These are phyloP conservation scores for Aureobasidium leucospermi DNA, from an alignment of 2,329 filamentous ascomycete species.

Conservation along the genomic window DNA sequence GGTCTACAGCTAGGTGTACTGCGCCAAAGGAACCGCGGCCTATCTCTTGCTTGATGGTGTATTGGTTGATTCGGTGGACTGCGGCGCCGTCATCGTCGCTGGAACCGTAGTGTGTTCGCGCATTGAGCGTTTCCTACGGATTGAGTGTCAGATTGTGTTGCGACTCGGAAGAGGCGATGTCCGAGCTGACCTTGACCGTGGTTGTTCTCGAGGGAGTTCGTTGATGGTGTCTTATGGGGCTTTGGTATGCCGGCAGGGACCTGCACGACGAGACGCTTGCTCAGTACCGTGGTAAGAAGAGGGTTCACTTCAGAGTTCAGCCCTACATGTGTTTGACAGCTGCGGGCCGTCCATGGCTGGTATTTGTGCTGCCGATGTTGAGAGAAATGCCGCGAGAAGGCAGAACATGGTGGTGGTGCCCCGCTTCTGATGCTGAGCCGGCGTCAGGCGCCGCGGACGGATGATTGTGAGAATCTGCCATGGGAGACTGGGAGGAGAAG, in stretches of 20 bases:
- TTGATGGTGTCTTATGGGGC: slow-evolving; percentile 58
- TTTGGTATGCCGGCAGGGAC: slow-evolving; percentile 52
- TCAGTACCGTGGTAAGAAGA: neutral
- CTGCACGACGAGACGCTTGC: slow-evolving; percentile 30
- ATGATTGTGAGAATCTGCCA: slow-evolving; percentile 9
- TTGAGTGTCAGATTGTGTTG: neutral
- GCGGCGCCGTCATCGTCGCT: slow-evolving; percentile 74
- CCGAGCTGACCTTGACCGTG: slow-evolving; percentile 50
- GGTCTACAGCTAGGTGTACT: slow-evolving; percentile 83
- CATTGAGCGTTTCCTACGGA: slow-evolving; percentile 78
- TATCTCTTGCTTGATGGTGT: slow-evolving; percentile 88
- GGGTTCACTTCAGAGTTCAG: neutral
- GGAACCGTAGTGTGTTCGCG: slow-evolving; percentile 76
- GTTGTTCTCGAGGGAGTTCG: slow-evolving; percentile 53
- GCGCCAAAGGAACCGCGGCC: slow-evolving; percentile 93
- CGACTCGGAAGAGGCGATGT: neutral
- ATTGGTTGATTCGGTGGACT: slow-evolving; percentile 89
- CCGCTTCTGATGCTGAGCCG: slow-evolving; percentile 18
- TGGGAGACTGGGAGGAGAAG: neutral
- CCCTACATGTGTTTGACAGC: slow-evolving; percentile 45
- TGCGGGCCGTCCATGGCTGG: slow-evolving; percentile 33
- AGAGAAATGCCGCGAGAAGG: slow-evolving; percentile 42
- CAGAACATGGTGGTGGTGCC: slow-evolving; percentile 27
- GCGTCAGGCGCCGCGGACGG: neutral
- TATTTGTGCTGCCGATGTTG: slow-evolving; percentile 34